Evolutionary conservation across 2,329 filamentous ascomycete genomes (phyloP), one percentile per base, ranked within the genome.

Genomic region (Calonectria pseudoreteaudii): DNA sequence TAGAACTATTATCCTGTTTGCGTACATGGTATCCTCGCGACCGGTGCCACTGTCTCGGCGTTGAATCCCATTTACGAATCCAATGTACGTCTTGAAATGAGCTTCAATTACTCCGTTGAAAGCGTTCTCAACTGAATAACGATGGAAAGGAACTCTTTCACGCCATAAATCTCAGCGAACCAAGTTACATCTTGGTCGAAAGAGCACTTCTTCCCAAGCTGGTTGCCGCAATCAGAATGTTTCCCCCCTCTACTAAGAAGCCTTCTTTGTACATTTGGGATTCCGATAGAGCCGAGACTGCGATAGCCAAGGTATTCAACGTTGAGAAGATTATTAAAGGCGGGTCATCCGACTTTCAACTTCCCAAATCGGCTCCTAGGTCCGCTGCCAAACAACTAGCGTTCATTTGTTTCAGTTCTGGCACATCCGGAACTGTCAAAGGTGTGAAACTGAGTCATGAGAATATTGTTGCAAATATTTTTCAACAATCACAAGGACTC

Each of bases 351-450:
- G 16, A 66, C 18, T 70, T 70, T 64, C 28, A 66, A 7, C 38
- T n/a, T 1, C 1, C 13, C 11, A 47, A 36, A 9, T 4, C 23
- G 10, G 34, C 60, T 9, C 58, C 49, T 18, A 49, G 49, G 4
- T 10, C 23, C 14, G 68, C 36, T 20, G 60, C 49, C 1, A 66
- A 56, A 3, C 28, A 56, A 34, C n/a, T 70, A 11, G 68, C 68
- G 4, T 70, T 70, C 8, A 70, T 70, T 9, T 70, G 68, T 11
- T 70, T 70, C 30, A 70, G 68, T 28, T 70, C 68, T 36, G 68
- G 68, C 14, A 70, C 68, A 8, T 70, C 68, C 2, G 68, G 68
- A 7, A 64, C 66, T 13, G 68, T 70, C 26, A 70, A 70, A 31
- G 68, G 68, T 13, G 68, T 70, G 4, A 38, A 30, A 30, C 60